A percentile compares a stretch with the other conserved stretches of the same genome.
phyloP scores from a whole-genome alignment of 305 asterid species.

The Fraxinus sp. region DNA sequence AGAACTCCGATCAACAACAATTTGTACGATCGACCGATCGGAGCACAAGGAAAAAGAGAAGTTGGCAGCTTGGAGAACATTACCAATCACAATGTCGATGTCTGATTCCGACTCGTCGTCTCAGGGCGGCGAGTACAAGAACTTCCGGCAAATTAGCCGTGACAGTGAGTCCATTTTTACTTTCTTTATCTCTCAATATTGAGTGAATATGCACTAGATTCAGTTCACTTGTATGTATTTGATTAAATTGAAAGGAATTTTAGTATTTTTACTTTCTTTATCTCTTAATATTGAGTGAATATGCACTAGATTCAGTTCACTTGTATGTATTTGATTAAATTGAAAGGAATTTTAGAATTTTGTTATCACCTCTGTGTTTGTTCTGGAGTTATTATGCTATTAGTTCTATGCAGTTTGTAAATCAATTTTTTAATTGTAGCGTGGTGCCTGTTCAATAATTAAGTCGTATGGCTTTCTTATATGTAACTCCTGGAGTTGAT shows the following conservation, averaged over 20 bases:
- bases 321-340: too few species aligned
- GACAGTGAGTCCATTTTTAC: conserved; percentile 60
- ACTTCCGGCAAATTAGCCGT: conserved; percentile 84
- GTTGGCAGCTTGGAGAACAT: conserved; percentile 10
- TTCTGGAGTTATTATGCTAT: not conserved
- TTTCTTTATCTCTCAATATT: not conserved
- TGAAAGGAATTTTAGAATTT: too few species aligned
- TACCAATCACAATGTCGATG: conserved; percentile 54
- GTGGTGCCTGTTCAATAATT: not conserved
- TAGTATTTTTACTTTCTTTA: not conserved
- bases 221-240: too few species aligned
- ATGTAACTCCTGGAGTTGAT: not conserved
- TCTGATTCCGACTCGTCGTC: conserved; percentile 97
- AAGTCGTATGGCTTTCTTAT: not conserved
- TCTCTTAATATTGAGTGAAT: not conserved
- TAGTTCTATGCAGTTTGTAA: not conserved
- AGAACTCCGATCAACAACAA: conserved; percentile 36
- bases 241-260: too few species aligned
- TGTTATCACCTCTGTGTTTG: not conserved
- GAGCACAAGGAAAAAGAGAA: conserved; percentile 4
- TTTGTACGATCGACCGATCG: conserved; percentile 2
- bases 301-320: too few species aligned
- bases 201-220: too few species aligned
- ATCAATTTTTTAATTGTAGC: not conserved
- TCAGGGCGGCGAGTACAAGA: conserved; percentile 82